phyloP scores from a whole-genome alignment of 768 basidiomycete species.

The Pholiota conissans region DNA sequence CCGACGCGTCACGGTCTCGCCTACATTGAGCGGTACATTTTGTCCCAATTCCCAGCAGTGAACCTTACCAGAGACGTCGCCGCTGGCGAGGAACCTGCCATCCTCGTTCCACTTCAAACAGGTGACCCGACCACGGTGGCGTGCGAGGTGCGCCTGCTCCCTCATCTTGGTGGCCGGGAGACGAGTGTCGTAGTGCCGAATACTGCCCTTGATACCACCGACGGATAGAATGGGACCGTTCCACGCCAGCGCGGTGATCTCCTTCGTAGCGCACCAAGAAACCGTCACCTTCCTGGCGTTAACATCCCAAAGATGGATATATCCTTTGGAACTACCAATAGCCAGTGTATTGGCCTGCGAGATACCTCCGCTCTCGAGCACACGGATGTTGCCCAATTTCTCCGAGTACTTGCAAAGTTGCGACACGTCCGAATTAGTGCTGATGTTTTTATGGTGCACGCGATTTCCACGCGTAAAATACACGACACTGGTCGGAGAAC shows the following conservation, averaged over 20 bases:
- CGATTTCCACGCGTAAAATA: constrained; percentile 57
- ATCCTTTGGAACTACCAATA: constrained; percentile 59
- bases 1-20: constrained; percentile 53
- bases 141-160: constrained; percentile 63
- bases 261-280: constrained; percentile 51
- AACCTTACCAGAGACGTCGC: constrained; percentile 73
- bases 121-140: constrained; percentile 69
- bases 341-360: constrained; percentile 48
- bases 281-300: constrained; percentile 52
- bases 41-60: constrained; percentile 76
- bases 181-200: constrained; percentile 74
- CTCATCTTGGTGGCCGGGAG: constrained; percentile 46
- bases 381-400: constrained; percentile 42
- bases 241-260: constrained; percentile 68
- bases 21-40: constrained; percentile 50
- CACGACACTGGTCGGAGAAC: constrained; percentile 43
- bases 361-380: constrained; percentile 39
- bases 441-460: constrained; percentile 51
- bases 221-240: constrained; percentile 63
- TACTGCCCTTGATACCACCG: constrained; percentile 68
- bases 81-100: constrained; percentile 70
- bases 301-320: constrained; percentile 75
- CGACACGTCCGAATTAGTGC: constrained; percentile 38
- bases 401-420: constrained; percentile 53
- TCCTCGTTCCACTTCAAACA: constrained; percentile 68